phyloP scores from a whole-genome alignment of 176 grass and related monocot species.

The Tillandsia fasciculata region DNA sequence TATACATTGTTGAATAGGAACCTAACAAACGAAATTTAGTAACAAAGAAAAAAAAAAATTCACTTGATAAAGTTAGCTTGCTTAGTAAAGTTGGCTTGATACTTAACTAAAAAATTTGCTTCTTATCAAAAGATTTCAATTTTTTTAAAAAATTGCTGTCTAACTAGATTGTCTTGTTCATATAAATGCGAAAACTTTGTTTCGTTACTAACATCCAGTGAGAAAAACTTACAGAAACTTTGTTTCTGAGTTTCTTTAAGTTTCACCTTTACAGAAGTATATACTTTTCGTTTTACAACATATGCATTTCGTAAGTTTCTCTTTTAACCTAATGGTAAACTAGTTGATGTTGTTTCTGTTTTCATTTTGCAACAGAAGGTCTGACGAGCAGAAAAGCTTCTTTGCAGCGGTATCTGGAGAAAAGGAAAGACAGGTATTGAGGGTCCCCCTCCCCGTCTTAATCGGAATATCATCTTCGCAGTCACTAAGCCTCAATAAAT shows the following conservation, averaged over 20 bases:
- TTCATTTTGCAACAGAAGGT: constrained; percentile 17
- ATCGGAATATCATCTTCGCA: background rate
- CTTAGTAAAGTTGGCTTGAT: no score
- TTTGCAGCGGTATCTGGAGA: constrained; percentile 39
- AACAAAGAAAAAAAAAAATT: no score
- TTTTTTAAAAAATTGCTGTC: no score
- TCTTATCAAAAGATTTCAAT: no score
- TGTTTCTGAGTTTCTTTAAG: no score
- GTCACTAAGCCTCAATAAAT: background rate
- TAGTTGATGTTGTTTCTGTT: constrained; percentile 5
- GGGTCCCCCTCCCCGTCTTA: background rate
- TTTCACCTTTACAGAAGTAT: no score
- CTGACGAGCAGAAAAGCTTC: constrained; percentile 29
- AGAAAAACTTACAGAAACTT: no score
- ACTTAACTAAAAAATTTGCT: no score
- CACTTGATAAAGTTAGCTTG: no score
- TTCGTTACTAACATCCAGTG: background rate
- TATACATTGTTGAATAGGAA: no score
- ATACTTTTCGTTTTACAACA: background rate
- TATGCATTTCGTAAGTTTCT: background rate
- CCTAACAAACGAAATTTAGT: no score
- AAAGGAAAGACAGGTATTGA: constrained; percentile 40
- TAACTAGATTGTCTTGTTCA: background rate
- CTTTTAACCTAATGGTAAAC: background rate
- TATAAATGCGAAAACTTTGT: background rate